Evolutionary conservation across 2,329 filamentous ascomycete species (phyloP), one percentile per base, ranked within the genome.

Genomic region (Paracamarosporium sp.): DNA sequence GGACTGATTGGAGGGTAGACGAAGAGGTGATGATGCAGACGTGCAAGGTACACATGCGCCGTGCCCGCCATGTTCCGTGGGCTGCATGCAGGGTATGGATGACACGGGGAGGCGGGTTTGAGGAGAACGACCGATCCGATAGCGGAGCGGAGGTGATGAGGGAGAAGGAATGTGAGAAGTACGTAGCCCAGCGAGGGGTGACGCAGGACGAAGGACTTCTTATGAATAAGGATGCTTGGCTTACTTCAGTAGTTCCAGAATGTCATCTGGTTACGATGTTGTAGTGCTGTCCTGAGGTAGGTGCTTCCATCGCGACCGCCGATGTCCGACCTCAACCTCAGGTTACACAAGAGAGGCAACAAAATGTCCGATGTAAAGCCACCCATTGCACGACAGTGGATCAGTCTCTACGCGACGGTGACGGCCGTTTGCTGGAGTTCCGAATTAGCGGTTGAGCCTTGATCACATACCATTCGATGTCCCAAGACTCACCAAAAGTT

Each of bases 31-130:
- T 24, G 20, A 7, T 3, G 35, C 35, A 28, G 5, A 40, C 22
- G 47, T 38, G 48, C 48, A 51, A 51, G 48, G 36, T 41, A 51
- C 25, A 15, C 12, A 43, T 43, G 40, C 24, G 24, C 40, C 38
- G 17, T 12, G 38, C 22, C 35, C 9, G n/a, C 35, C 15, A 24
- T 17, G 41, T 24, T 25, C n/a, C 48, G 35, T 25, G 31, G 9
- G 46, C 33, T 31, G 48, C 48, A 51, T 51, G 48, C 48, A 51
- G 48, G 35, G 27, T 15, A n/a, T n/a, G 20, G 48, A 51, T 25
- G 17, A 11, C 13, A 38, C 30, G 45, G 31, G 45, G 45, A 36
- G 46, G 22, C 46, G 35, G 48, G 17, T 12, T 33, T 12, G 47
- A 38, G n/a, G 43, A 30, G 15, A 40, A 38, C 8, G 47, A 24